Evolutionary conservation across 148 eudicot genomes (phyloP).

Genomic region (Gaultheria prostrata): DNA sequence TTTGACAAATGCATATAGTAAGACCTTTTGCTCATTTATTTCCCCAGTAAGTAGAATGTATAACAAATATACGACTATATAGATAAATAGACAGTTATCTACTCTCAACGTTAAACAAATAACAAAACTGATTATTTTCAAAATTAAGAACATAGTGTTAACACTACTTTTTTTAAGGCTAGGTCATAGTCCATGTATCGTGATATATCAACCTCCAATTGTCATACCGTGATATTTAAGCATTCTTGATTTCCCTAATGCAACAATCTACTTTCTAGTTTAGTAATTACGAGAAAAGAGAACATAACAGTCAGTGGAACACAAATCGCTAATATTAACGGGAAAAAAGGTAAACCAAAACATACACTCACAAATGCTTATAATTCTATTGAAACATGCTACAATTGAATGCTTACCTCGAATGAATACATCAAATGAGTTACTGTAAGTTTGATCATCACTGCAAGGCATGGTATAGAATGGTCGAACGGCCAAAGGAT

Average conservation of each 20-base stretch:
- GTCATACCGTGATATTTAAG: background rate
- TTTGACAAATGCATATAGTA: background rate
- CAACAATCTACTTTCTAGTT: background rate
- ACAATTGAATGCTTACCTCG: conserved; percentile 45
- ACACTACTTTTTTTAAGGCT: background rate
- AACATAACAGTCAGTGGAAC: background rate
- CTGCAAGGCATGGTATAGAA: conserved; percentile 95
- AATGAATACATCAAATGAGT: conserved; percentile 95
- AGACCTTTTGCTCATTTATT: background rate
- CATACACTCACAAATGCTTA: background rate
- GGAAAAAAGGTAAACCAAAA: background rate
- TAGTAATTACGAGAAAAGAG: background rate
- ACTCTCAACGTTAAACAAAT: background rate
- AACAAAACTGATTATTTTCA: background rate
- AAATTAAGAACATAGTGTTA: background rate
- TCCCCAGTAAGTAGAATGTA: background rate
- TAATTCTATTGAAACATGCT: background rate
- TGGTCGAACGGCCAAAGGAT: conserved; percentile 84
- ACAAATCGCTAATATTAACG: background rate
- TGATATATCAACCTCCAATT: background rate
- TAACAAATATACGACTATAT: background rate
- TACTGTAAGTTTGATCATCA: conserved; percentile 65
- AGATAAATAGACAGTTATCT: background rate
- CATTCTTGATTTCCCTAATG: background rate
- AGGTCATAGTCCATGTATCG: background rate